Percentiles rank a stretch among this genome's conserved stretches.
Conservation (phyloP, 768 basidiomycete genomes). For the Rhodosporidiobolus sp. region DNA sequence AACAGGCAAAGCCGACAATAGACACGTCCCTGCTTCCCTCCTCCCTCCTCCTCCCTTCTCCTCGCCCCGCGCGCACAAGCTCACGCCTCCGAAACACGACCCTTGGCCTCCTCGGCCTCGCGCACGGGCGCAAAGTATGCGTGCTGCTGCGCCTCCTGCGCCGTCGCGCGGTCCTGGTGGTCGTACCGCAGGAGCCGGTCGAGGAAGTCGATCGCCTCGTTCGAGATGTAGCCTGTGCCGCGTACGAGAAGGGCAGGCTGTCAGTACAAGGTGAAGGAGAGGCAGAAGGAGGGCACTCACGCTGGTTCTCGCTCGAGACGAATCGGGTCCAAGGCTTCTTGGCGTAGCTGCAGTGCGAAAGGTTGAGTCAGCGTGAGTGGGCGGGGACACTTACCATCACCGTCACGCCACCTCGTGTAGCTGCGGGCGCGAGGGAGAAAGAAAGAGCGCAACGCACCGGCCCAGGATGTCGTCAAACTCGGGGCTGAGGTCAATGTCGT, state of each 20-base stretch:
- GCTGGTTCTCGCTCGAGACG: constrained; percentile 91
- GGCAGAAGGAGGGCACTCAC: constrained; percentile 44
- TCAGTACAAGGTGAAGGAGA: background rate
- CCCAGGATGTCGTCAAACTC: constrained; percentile 92
- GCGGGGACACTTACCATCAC: no score
- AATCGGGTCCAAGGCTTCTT: constrained; percentile 88
- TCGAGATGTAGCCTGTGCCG: constrained; percentile 67
- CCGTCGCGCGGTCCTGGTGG: constrained; percentile 93
- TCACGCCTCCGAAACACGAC: background rate
- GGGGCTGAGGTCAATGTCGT: constrained; percentile 90
- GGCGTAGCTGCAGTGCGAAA: no score
- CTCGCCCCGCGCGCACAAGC: background rate
- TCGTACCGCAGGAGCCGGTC: constrained; percentile 95
- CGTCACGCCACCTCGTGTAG: background rate
- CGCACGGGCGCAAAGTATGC: constrained; percentile 47
- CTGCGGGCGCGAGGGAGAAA: constrained; percentile 21
- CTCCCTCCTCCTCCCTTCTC: background rate
- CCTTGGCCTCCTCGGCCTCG: constrained; percentile 2
- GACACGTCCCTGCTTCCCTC: no score
- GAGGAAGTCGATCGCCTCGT: constrained; percentile 92
- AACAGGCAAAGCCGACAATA: no score
- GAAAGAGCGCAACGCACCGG: constrained; percentile 55
- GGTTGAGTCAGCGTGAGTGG: no score
- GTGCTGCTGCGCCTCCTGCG: constrained; percentile 84
- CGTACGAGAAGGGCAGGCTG: background rate